Base-by-base conservation (phyloP, 257 asterid genomes). In the Gentiana dahurica region DNA sequence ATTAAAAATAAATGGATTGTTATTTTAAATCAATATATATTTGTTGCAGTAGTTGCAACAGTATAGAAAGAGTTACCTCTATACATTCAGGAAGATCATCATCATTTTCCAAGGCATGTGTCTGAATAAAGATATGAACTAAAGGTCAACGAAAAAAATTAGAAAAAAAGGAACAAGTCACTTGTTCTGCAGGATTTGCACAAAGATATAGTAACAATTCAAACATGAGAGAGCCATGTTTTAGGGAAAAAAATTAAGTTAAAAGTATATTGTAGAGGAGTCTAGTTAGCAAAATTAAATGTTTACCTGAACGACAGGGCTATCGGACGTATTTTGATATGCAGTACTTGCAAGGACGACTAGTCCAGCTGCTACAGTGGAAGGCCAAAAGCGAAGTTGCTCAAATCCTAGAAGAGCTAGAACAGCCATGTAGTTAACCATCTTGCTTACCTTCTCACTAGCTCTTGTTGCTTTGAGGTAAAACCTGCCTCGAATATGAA, bases 341-440 rank as follows among this genome's bases (percentile, higher is more conserved):
- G 79, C 69, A 51, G 86, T 94, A 51, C 69, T 66, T 68, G 95
- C 89, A 51, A 92, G 87, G 64, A 86, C 79, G 60, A 88, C 95
- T n/a, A 88, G 79, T 9, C 81, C 92, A 59, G 98, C 95, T 63
- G 98, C 98, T 48, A 88, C 89, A 61, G 94, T 81, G 33, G 97
- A 92, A 43, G 99, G 97, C 93, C 99, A 88, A 62, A 67, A 88
- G 78, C 87, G 77, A 50, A 88, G 94, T 71, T 81, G 95, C 71
- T 92, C 91, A 66, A 79, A 94, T 63, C 97, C 85, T 63, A 81
- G 79, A 65, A 85, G 77, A 12, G 93, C 79, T 58, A 92, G 82
- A 58, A 86, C 77, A 62, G 94, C 94, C 51, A 92, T 71, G 72
- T 83, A 75, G 53, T 79, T 82, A 45, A 86, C 59, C 39, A 82